These are phyloP conservation scores for Geosmithia flava DNA, from an alignment of 2,329 filamentous ascomycete genomes.

Conservation along the genomic window DNA sequence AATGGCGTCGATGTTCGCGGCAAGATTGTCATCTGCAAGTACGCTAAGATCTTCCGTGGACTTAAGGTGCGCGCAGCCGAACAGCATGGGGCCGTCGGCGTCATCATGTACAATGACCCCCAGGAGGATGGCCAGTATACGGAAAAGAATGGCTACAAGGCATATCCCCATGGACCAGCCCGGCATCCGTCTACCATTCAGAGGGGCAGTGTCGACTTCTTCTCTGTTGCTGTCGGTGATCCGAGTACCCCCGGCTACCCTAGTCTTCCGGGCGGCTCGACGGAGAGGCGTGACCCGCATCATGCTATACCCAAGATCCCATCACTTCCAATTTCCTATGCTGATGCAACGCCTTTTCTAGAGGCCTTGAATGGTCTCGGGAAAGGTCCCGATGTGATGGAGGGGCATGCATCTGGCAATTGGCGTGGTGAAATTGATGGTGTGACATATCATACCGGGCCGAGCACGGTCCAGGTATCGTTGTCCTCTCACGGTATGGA, in stretches of 20 bases:
- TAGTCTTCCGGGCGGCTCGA: conserved; percentile 45
- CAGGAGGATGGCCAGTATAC: conserved; percentile 58
- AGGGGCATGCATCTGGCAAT: conserved; percentile 26
- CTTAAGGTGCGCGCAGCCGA: conserved; percentile 62
- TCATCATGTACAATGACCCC: conserved; percentile 57
- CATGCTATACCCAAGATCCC: conserved; percentile 34
- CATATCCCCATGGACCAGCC: conserved; percentile 59
- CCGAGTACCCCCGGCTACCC: conserved; percentile 65
- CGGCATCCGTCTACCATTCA: conserved; percentile 60
- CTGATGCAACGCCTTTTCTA: conserved; percentile 55
- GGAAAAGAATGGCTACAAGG: conserved; percentile 49
- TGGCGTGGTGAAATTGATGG: conserved; percentile 16
- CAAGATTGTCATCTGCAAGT: conserved; percentile 59
- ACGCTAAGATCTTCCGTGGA: conserved; percentile 57
- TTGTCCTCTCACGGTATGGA: conserved; percentile 48
- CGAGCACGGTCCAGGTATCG: conserved; percentile 28
- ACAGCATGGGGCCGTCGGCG: conserved; percentile 57
- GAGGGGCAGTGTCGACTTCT: conserved; percentile 56
- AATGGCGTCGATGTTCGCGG: conserved; percentile 32
- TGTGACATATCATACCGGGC: conserved; percentile 2
- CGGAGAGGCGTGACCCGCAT: conserved; percentile 44
- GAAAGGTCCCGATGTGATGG: background rate
- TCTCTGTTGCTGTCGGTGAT: conserved; percentile 37
- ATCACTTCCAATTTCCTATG: conserved; percentile 60
- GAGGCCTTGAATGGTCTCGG: conserved; percentile 58